Evolutionary conservation across 2,329 filamentous ascomycete genomes (phyloP).

Genomic region (Beauveria rudraprayagi): DNA sequence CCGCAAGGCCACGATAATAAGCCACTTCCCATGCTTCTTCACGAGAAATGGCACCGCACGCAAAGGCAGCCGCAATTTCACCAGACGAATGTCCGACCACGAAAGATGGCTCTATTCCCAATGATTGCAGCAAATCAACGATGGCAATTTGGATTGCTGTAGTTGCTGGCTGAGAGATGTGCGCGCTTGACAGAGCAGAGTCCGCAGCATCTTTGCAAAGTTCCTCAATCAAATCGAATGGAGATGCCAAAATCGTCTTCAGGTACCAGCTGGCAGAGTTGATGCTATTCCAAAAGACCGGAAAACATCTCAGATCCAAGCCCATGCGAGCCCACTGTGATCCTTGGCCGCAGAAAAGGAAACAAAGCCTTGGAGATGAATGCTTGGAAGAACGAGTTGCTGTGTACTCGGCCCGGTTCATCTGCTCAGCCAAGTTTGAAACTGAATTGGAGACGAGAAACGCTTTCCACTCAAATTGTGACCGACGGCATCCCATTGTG

Average conservation of each 20-base stretch:
- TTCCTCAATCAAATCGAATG: conserved; percentile 29
- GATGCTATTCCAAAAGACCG: conserved; percentile 34
- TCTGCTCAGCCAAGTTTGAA: conserved; percentile 24
- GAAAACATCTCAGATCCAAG: conserved; percentile 30
- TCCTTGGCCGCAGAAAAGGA: conserved; percentile 37
- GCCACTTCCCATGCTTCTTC: conserved; percentile 34
- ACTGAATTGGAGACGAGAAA: conserved; percentile 28
- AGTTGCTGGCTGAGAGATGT: conserved; percentile 33
- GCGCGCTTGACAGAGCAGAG: conserved; percentile 25
- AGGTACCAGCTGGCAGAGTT: conserved; percentile 25
- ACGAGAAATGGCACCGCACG: conserved; percentile 27
- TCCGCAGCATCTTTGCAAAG: conserved; percentile 20
- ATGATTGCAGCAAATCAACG: conserved; percentile 30
- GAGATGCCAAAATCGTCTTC: conserved; percentile 20
- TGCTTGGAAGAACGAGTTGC: conserved; percentile 20
- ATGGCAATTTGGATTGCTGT: conserved; percentile 36
- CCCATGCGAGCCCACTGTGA: conserved; percentile 37
- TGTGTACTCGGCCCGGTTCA: conserved; percentile 16
- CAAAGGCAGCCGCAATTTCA: conserved; percentile 38
- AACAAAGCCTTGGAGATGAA: conserved; percentile 26
- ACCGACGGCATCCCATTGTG: conserved; percentile 37
- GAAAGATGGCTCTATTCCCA: conserved; percentile 24
- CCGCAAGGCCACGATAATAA: conserved; percentile 32
- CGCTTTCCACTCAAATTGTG: conserved; percentile 34
- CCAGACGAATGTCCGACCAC: conserved; percentile 40